A percentile compares a stretch with the other conserved stretches of the same genome.
Conservation (phyloP, 2,329 filamentous ascomycete species). For the Hypocrella siamensis region DNA sequence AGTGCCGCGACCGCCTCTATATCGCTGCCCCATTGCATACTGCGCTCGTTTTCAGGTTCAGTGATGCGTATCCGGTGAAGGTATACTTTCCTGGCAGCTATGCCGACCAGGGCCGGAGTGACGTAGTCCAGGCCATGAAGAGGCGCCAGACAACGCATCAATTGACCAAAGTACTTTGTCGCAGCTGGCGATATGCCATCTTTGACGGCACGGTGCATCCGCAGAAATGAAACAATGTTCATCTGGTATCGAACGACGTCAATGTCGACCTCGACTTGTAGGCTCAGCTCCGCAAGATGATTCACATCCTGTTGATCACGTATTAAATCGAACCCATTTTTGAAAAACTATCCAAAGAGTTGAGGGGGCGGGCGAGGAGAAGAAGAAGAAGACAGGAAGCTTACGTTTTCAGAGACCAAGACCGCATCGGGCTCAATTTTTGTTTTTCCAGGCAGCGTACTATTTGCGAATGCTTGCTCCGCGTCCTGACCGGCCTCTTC, state of each 20-base stretch:
- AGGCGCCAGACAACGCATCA: constrained; percentile 60
- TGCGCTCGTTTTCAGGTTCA: constrained; percentile 57
- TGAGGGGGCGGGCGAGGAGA: too few species aligned
- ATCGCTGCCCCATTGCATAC: constrained; percentile 85
- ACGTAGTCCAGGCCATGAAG: constrained; percentile 69
- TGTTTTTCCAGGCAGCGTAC: constrained; percentile 20
- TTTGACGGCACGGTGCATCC: constrained; percentile 71
- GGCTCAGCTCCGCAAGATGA: constrained; percentile 40
- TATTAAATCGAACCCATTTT: too few species aligned
- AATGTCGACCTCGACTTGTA: constrained; percentile 48
- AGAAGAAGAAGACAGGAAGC: too few species aligned
- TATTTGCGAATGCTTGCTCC: constrained; percentile 22
- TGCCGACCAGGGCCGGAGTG: constrained; percentile 65
- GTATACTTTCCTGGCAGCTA: constrained; percentile 80
- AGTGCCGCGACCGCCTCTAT: constrained; percentile 50
- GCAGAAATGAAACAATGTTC: constrained; percentile 75
- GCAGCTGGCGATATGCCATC: constrained; percentile 64
- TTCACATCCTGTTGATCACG: constrained; percentile 35
- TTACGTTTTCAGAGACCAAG: constrained; percentile 5
- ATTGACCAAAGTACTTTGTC: constrained; percentile 58
- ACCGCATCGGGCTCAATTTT: neutral
- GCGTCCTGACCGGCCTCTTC: constrained; percentile 37
- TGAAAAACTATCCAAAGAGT: too few species aligned
- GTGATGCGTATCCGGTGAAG: constrained; percentile 67
- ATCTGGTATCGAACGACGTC: constrained; percentile 75